Conservation (phyloP, 495 filamentous ascomycete genomes). For the Daldinia loculata region DNA sequence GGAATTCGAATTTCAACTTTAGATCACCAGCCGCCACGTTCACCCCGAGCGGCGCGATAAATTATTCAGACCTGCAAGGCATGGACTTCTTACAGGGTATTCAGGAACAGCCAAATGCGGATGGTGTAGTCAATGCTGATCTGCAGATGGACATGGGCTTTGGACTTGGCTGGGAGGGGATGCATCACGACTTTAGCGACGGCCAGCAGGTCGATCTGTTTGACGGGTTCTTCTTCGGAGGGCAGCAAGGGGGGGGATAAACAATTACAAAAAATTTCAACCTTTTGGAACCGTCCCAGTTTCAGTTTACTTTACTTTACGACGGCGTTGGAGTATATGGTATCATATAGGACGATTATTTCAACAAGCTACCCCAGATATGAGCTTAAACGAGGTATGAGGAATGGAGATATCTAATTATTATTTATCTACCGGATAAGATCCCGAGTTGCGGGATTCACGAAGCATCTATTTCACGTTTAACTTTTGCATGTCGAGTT, state of each 20-base stretch:
- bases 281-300: background rate
- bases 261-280: background rate
- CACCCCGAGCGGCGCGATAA: constrained; percentile 38
- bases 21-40: constrained; percentile 38
- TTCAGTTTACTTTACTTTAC: constrained; percentile 2
- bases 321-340: constrained; percentile 15
- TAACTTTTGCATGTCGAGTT: background rate
- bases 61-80: constrained; percentile 54
- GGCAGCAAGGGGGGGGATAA: constrained; percentile 50
- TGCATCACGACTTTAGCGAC: constrained; percentile 82
- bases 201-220: constrained; percentile 83
- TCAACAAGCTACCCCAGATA: constrained; percentile 16
- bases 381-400: constrained; percentile 28
- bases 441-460: constrained; percentile 3
- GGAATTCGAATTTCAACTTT: constrained; percentile 43
- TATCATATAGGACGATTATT: constrained; percentile 20
- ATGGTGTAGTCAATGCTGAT: constrained; percentile 43
- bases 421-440: constrained; percentile 1
- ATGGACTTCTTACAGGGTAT: constrained; percentile 58
- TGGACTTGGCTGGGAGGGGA: constrained; percentile 73
- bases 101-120: constrained; percentile 46
- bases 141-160: constrained; percentile 74
- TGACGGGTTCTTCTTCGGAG: constrained; percentile 92
- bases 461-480: background rate
- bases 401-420: constrained; percentile 24